Conservation (phyloP, 75 land plant genomes). For the Sequoia sempervirens region DNA sequence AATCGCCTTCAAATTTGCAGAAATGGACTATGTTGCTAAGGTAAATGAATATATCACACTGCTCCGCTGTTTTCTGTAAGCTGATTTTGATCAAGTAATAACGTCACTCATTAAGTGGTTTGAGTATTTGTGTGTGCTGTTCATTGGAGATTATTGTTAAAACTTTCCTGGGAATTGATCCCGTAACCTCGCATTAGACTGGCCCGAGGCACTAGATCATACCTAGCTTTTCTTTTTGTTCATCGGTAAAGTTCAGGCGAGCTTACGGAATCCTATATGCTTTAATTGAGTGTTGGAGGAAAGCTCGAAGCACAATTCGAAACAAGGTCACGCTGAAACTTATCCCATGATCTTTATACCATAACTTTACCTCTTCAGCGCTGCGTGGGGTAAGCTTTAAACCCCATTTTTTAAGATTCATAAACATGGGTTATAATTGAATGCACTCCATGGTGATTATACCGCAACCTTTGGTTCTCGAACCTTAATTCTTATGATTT, state of each 20-base stretch:
- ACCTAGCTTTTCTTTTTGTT: too few species aligned
- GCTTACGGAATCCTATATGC: not conserved
- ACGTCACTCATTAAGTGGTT: not conserved
- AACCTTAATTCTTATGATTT: too few species aligned
- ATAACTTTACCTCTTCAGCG: too few species aligned
- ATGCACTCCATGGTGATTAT: too few species aligned
- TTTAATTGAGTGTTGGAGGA: not conserved
- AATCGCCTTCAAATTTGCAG: constrained; percentile 95
- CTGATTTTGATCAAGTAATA: not conserved
- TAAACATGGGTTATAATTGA: too few species aligned
- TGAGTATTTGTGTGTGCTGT: not conserved
- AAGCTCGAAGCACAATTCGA: not conserved
- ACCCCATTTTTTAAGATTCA: too few species aligned
- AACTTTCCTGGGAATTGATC: not conserved
- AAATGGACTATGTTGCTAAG: constrained; percentile 90
- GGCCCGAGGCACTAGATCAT: not conserved
- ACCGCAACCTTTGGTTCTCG: too few species aligned
- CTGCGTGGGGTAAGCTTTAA: too few species aligned
- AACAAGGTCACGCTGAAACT: not conserved
- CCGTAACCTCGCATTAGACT: not conserved
- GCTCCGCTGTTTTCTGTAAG: not conserved
- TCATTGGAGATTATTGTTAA: not conserved
- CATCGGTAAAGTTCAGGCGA: too few species aligned
- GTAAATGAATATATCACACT: constrained; percentile 14
- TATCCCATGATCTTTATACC: too few species aligned